Evolutionary conservation across 345 rosid species (phyloP), one percentile per base, ranked within the genome.

Genomic region (Lepidium sativum): DNA sequence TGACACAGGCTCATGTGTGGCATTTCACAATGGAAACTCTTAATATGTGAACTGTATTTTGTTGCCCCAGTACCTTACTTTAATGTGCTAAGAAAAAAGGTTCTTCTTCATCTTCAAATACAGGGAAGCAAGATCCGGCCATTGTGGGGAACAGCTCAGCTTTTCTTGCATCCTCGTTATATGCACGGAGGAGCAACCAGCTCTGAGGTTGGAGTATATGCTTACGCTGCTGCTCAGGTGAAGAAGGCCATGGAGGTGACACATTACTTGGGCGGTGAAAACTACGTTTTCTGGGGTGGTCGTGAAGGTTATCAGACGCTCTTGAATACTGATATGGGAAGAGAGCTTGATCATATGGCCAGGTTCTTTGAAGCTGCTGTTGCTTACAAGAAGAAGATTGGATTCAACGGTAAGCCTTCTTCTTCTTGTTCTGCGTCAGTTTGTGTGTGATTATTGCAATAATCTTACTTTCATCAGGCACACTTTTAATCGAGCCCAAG

Each of bases 171-270:
- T 84, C 97, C 97, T 43, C 89, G 97, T 61, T 94, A 80, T 67
- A 90, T 94, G 99, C 99, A 94, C 65, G 99, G 99, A 68, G 97
- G 58, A 79, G 99, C 99, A 40, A 94, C 99, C 1, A 94, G 99
- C 74, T 76, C 99, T 58, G 96, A 94, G 68, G 61, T 88, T 40
- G 95, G 78, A 27, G 97, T 88, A 11, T 94, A 88, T 76, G 97
- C 92, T 59, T 90, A 86, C 77, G 92, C 89, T 76, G 97, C 99
- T 41, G 97, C 97, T 38, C 99, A 94, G 78, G 99, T 94, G 64
- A 94, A 90, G 83, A 94, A 94, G 44, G 96, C 97, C 37, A 86
- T 90, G 69, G 97, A 94, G 85, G 99, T 85, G 61, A 94, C 99
- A 15, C 95, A 86, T 80, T 85, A 85, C 73, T 76, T 94, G 17